Evolutionary conservation across 2,329 filamentous ascomycete genomes (phyloP).

Genomic region (Epichloe elymi): DNA sequence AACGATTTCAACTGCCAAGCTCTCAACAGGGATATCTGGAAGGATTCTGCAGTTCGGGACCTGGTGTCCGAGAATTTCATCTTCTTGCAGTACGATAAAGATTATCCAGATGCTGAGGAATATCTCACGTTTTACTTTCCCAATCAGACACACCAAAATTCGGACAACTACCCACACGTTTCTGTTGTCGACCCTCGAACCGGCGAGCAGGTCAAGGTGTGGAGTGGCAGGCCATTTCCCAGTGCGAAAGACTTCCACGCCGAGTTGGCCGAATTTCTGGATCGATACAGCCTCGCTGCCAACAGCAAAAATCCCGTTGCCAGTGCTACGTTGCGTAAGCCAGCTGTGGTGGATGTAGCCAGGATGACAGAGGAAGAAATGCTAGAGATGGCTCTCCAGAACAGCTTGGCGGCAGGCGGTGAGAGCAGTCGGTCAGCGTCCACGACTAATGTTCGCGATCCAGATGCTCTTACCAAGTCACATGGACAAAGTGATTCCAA

Average conservation of each 20-base stretch:
- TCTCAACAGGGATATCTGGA: constrained; percentile 93
- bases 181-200: constrained; percentile 92
- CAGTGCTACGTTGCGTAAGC: constrained; percentile 45
- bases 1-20: constrained; percentile 90
- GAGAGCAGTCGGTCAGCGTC: constrained; percentile 22
- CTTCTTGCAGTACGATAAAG: constrained; percentile 87
- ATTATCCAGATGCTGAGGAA: constrained; percentile 61
- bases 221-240: constrained; percentile 75
- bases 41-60: constrained; percentile 65
- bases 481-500: constrained; percentile 15
- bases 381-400: constrained; percentile 84
- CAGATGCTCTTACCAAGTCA: constrained; percentile 74
- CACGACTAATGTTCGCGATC: constrained; percentile 54
- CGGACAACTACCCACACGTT: constrained; percentile 90
- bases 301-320: constrained; percentile 90
- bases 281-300: constrained; percentile 79
- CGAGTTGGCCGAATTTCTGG: constrained; percentile 90
- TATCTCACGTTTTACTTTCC: constrained; percentile 87
- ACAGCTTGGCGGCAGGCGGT: constrained; percentile 54
- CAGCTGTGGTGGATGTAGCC: constrained; percentile 60
- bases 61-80: constrained; percentile 85
- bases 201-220: constrained; percentile 92
- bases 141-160: constrained; percentile 55
- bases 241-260: constrained; percentile 70
- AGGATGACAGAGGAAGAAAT: constrained; percentile 96